phyloP scores from a whole-genome alignment of 306 rosid genomes.

The Gastrolobium bilobum region DNA sequence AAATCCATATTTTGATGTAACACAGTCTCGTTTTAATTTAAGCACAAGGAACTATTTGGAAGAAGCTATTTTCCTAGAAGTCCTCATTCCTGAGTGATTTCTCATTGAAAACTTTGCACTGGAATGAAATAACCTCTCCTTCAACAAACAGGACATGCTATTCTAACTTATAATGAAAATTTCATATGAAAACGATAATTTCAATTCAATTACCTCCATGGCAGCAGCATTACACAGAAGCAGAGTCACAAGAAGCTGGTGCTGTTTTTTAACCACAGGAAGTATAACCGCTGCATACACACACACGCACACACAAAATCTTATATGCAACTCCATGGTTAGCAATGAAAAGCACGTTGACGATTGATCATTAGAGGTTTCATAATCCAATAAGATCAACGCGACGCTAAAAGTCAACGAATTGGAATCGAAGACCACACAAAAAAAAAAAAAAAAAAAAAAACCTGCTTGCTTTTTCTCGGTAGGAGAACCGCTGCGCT shows the following conservation, averaged over 20 bases:
- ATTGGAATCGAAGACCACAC: not conserved
- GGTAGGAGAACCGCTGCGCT: slow-evolving; percentile 80
- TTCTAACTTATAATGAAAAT: not conserved
- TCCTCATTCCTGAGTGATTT: not conserved
- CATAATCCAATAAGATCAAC: not conserved
- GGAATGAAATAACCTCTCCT: not conserved
- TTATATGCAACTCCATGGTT: not conserved
- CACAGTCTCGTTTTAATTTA: slow-evolving; percentile 1
- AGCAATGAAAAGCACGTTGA: slow-evolving; percentile 6
- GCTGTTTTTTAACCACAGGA: slow-evolving; percentile 97
- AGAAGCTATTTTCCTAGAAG: not conserved
- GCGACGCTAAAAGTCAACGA: not conserved
- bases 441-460: too few species aligned
- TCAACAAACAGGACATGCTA: not conserved
- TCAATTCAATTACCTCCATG: slow-evolving; percentile 78
- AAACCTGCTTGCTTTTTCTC: slow-evolving; percentile 95
- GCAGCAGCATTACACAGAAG: slow-evolving; percentile 92
- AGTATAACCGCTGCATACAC: slow-evolving; percentile 72
- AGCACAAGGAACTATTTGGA: not conserved
- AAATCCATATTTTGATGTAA: not conserved
- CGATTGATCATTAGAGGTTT: not conserved
- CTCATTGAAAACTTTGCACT: not conserved
- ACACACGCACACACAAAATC: not conserved
- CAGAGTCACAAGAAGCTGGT: slow-evolving; percentile 93
- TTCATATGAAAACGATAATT: not conserved